Evolutionary conservation across 306 rosid species (phyloP).

Genomic region (Quillaja saponaria): DNA sequence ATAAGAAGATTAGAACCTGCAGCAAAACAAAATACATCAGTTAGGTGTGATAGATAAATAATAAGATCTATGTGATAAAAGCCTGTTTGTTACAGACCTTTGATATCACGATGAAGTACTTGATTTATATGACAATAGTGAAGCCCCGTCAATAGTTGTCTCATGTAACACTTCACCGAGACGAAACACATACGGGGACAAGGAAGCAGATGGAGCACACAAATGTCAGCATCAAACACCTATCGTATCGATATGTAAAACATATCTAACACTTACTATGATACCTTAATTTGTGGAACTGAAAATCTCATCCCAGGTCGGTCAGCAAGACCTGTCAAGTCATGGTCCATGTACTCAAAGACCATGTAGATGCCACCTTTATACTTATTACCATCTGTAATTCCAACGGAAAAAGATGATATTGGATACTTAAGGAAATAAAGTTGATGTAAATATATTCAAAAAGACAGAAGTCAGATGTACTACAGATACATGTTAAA

Average conservation of each 20-base stretch:
- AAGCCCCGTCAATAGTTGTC: conserved; percentile 68
- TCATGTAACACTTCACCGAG: conserved; percentile 63
- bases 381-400: conserved; percentile 57
- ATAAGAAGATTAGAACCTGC: conserved; percentile 74
- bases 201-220: background rate
- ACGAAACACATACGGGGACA: background rate
- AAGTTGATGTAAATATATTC: conserved; percentile 16
- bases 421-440: conserved; percentile 11
- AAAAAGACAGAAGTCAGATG: background rate
- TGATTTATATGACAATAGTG: conserved; percentile 68
- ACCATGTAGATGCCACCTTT: conserved; percentile 77
- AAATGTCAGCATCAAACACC: background rate
- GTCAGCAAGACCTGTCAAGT: conserved; percentile 70
- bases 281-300: conserved; percentile 72
- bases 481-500: no score
- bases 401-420: conserved; percentile 3
- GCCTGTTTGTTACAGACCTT: conserved; percentile 43
- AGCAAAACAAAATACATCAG: conserved; percentile 33
- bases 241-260: background rate
- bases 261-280: background rate
- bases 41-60: conserved; percentile 1
- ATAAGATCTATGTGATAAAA: background rate
- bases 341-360: conserved; percentile 84
- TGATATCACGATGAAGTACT: conserved; percentile 79
- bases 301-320: conserved; percentile 72